These are phyloP conservation scores for Chlorella vulgaris DNA, from an alignment of 139 green algal genomes.

Conservation along the genomic window DNA sequence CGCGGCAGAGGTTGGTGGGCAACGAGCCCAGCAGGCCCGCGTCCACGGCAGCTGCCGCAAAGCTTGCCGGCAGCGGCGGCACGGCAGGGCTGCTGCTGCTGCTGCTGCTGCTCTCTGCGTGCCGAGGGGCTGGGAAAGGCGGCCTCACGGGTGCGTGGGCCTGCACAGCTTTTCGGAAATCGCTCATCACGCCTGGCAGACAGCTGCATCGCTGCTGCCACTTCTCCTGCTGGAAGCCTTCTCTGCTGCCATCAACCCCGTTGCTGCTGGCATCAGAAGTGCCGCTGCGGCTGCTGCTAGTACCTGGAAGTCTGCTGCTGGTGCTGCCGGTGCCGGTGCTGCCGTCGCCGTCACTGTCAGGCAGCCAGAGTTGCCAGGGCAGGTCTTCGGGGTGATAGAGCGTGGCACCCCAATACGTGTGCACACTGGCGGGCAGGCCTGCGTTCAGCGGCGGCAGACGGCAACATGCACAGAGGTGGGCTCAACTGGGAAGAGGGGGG, in stretches of 20 bases:
- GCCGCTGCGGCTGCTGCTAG: too few relatives aligned
- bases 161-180: constrained; percentile 53
- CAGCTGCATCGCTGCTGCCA: background rate
- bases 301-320: too few relatives aligned
- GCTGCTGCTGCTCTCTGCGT: too few relatives aligned
- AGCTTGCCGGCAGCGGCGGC: background rate
- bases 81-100: background rate
- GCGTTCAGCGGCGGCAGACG: background rate
- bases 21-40: background rate
- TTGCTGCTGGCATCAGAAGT: too few relatives aligned
- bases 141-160: background rate
- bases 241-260: background rate
- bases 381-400: constrained; percentile 72
- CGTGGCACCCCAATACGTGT: constrained; percentile 47
- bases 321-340: background rate
- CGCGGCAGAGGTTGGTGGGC: background rate
- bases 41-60: background rate
- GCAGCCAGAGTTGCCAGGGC: constrained; percentile 39
- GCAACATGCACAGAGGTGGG: background rate
- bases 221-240: background rate
- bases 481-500: background rate
- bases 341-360: background rate
- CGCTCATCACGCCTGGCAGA: constrained; percentile 63
- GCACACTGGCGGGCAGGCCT: constrained; percentile 28
- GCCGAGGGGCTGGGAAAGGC: background rate